Base-by-base conservation (phyloP, 2,329 filamentous ascomycete genomes). In the Fusarium abutilonis region DNA sequence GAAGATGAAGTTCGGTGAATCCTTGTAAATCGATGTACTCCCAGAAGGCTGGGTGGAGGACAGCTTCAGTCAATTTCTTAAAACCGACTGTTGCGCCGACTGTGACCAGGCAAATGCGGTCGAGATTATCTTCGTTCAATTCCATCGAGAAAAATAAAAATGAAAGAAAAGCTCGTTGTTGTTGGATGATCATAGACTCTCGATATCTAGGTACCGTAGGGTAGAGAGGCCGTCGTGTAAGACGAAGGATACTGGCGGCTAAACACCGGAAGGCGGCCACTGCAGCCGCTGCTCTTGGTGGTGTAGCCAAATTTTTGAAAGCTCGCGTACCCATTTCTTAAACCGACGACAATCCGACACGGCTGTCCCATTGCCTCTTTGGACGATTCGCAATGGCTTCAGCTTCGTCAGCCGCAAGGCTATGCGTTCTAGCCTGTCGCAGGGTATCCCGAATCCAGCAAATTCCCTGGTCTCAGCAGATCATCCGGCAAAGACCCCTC, bases 11-110 rank as follows among this genome's bases (percentile, higher is more conserved):
- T 58, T 89, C 79, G 1, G 89, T 91, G 76, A 91, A 97, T 40
- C 83, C 82, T 10, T 83, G 75, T 3, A 77, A 70, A 10, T 74
- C 71, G 11, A 98, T 82, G 6, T 82, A 80, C 6, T 79, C 66
- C 60, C 96, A 80, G 71, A 95, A 93, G 0, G 75, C 68, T 0
- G 83, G 77, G 15, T 82, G 78, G 6, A 96, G 78, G 10, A 89
- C 84, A 29, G 89, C 85, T 39, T 82, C 77, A 52, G 97, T 83
- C 3, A 99, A 84, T 7, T 82, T 76, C 48, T 83, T 81, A 76
- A 99, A 99, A 17, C 89, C 86, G 14, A 93, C 93, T 0, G 94
- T 99, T 6, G 95, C 94, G 53, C 95, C 95, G 28, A 97, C 90
- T 0, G 95, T 98, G 52, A 97, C 89, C 66, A 99, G 91, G 73